Base-by-base conservation (phyloP, 2,329 filamentous ascomycete genomes). In the Pseudogymnoascus pannorum region DNA sequence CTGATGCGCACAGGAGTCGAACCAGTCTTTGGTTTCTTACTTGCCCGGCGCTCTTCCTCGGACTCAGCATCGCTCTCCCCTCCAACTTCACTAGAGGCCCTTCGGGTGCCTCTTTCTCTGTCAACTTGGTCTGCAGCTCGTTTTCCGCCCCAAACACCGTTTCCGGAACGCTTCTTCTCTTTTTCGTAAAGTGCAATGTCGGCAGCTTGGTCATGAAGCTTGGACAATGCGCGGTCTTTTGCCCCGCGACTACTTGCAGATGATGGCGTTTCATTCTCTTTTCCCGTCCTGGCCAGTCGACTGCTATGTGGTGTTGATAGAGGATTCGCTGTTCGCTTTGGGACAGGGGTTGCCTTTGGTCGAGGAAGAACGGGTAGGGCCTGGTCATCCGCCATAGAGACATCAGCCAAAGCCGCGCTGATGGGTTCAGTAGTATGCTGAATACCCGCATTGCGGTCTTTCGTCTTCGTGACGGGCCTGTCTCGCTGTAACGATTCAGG, bases 131-230 rank as follows among this genome's bases (percentile, higher is more conserved):
- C 81, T 2, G 83, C 80, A 1, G 85, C 85, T 58, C 84, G 78
- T 68, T 85, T 87, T 20, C 85, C 85, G 22, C 85, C 85, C 79
- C 84, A 87, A 0, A 80, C 78, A 29, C 74, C 73, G 2, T 72
- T 78, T 58, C 77, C 84, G 5, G 76, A 74, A 18, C 94, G 86
- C 76, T 96, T 97, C 78, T 84, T 91, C 75, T 99, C 94, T 72
- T 94, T 96, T 70, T 97, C 89, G 70, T 94, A 99, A 31, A 95
- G 78, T 2, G 87, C 88, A 69, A 97, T 92, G 70, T 99, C 94
- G 0, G 87, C 83, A 0, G 90, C 92, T 62, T 93, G 79, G 35
- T 84, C 82, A 60, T 94, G 90, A 6, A 97, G 76, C 65, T 84
- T 86, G 33, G 86, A 84, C n/a, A 88, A 77, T 11, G 94, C 94